phyloP scores from a whole-genome alignment of 2,329 filamentous ascomycete genomes.

The Paecilomyces sp. region DNA sequence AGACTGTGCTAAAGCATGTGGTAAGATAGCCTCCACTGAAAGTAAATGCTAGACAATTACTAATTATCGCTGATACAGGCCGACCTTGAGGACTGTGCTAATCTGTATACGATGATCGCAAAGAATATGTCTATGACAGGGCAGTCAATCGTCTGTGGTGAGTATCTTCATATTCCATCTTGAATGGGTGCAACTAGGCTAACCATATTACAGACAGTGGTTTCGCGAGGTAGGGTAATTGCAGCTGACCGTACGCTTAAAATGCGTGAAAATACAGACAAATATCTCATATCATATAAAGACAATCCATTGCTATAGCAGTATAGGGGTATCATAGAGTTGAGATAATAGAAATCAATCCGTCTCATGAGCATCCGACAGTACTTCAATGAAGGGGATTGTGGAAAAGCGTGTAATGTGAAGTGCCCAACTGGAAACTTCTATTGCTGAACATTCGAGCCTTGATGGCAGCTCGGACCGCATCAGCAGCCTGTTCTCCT shows the following conservation, averaged over 20 bases:
- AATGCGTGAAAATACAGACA: neutral
- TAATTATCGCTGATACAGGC: constrained; percentile 19
- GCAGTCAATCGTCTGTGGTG: constrained; percentile 37
- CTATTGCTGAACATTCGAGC: constrained; percentile 29
- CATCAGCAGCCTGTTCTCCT: constrained; percentile 27
- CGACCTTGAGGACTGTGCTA: constrained; percentile 35
- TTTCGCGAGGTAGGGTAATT: constrained; percentile 12
- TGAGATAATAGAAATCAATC: neutral
- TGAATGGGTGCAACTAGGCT: constrained; percentile 2
- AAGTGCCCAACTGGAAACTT: constrained; percentile 16
- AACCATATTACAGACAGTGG: constrained; percentile 23
- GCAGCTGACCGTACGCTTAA: neutral
- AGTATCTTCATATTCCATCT: constrained; percentile 5
- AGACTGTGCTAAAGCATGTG: constrained; percentile 53
- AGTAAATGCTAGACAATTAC: constrained; percentile 1
- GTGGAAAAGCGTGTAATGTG: constrained; percentile 24
- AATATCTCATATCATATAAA: neutral
- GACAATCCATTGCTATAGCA: neutral
- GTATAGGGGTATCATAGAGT: constrained; percentile 11
- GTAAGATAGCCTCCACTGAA: constrained; percentile 28
- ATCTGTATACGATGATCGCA: constrained; percentile 32
- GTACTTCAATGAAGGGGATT: constrained; percentile 22
- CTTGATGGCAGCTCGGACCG: constrained; percentile 30
- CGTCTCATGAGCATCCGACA: neutral
- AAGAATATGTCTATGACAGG: constrained; percentile 43